Base-by-base conservation (phyloP, 768 basidiomycete genomes). In the Leccinellum rugosiceps region DNA sequence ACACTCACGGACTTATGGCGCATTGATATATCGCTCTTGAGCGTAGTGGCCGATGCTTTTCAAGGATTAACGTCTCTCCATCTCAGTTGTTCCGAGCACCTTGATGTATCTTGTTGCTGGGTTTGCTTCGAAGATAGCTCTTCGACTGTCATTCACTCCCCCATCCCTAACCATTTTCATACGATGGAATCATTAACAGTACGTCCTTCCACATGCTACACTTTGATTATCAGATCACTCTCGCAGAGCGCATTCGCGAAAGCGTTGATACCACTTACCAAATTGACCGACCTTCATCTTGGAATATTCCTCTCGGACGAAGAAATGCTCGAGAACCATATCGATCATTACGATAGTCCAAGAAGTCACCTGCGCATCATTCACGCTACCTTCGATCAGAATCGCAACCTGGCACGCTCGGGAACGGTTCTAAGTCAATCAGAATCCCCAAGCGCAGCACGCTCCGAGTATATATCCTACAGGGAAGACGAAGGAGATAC, bases 251-350 rank as follows among this genome's bases (percentile, higher is more conserved):
- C 73, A 25, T 81, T 80, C 50, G 77, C 75, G 8, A 71, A 61
- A 10, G 75, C 75, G n/a, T 68, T 86, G 19, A 70, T 69, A 59
- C 73, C 81, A 17, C 75, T 88, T 11, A 70, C 64, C 48, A 73
- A 74, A 11, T 75, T 88, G 10, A 67, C 73, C 15, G 68, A 79
- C 56, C 75, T 89, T 15, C 80, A 81, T 61, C 72, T 89, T 21
- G 87, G 87, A 0, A 73, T 88, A 48, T 84, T 83, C 64, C 79
- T 89, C 19, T 88, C 86, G 0, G 76, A 80, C 52, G 77, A 80
- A 26, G 71, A 72, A 41, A 68, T 85, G 55, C 67, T 86, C 19
- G 74, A 78, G 54, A 63, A 68, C 43, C 83, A 85, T 56, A 68
- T 73, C 57, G 63, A 68, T 11, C 67, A 69, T 45, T 66, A 67